A percentile compares a stretch with the other conserved stretches of the same genome.
phyloP scores from a whole-genome alignment of 192 early-diverging fungal genomes.

The Backusella sp. region DNA sequence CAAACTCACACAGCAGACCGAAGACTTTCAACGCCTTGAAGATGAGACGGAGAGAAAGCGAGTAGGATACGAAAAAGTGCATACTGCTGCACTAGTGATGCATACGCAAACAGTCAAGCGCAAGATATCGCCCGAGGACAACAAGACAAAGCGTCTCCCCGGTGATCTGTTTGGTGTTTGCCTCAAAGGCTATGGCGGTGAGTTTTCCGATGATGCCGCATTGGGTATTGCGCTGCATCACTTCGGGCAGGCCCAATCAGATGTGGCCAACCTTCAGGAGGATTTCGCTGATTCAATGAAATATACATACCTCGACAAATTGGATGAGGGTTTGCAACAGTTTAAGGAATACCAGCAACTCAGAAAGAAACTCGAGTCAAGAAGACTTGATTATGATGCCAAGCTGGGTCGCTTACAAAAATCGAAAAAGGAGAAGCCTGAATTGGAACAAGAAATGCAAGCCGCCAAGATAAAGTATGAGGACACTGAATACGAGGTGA shows the following conservation, averaged over 20 bases:
- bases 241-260: slow-evolving; percentile 47
- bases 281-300: slow-evolving; percentile 44
- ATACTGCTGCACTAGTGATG: slow-evolving; percentile 51
- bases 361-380: slow-evolving; percentile 84
- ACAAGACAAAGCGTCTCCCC: slow-evolving; percentile 61
- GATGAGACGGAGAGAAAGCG: slow-evolving; percentile 69
- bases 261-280: slow-evolving; percentile 44
- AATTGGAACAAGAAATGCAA: slow-evolving; percentile 87
- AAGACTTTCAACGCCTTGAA: slow-evolving; percentile 82
- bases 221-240: slow-evolving; percentile 48
- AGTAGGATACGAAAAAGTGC: slow-evolving; percentile 63
- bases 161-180: slow-evolving; percentile 63
- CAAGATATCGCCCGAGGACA: slow-evolving; percentile 63
- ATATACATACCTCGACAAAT: slow-evolving; percentile 33
- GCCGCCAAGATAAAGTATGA: slow-evolving; percentile 93
- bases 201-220: slow-evolving; percentile 40
- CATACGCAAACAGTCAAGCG: slow-evolving; percentile 56
- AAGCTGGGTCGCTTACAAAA: slow-evolving; percentile 87
- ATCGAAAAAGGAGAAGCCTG: slow-evolving; percentile 86
- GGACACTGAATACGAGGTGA: slow-evolving; percentile 80
- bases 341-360: slow-evolving; percentile 57
- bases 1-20: slow-evolving; percentile 69
- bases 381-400: slow-evolving; percentile 92
- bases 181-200: slow-evolving; percentile 61
- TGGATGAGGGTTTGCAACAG: slow-evolving; percentile 50